Evolutionary conservation across 306 rosid species (phyloP), one percentile per base, ranked within the genome.

Genomic region (Cucurbita argyrosperma): DNA sequence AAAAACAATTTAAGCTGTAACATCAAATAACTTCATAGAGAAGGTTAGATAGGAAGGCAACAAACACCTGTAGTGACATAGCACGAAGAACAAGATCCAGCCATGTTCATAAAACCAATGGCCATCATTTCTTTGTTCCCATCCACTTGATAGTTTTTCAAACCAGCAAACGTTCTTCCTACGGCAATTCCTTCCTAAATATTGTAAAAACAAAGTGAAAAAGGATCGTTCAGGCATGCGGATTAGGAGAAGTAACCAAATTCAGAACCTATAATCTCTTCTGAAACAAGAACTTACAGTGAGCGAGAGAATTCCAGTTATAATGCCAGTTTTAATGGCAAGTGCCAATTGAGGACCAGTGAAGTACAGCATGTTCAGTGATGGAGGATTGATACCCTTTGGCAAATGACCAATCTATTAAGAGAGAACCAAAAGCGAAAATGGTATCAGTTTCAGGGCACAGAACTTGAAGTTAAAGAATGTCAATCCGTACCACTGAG

Each of bases 91-190:
- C 93, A 95, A 80, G 89, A 90, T 35, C 99, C 99, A 72, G 93
- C 92, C 5, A 95, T 84, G 88, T 91, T 95, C 99, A 88, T 91
- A n/a, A 95, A 51, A 62, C 97, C 99, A 75, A 95, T 89, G 43
- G 97, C 99, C 87, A 91, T 89, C 99, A 95, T 91, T 86, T 95
- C 99, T 83, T 95, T 95, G 88, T 95, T 95, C 78, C 97, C 99
- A 81, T 95, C 99, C 37, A 91, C 97, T 80, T 95, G 99, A 87
- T 95, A 95, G 87, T 89, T 95, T 69, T 84, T 82, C 73, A 95
- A 76, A 53, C 93, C 79, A 26, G 96, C 97, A 83, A 95, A 91
- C 70, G 99, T 95, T 84, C 99, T 89, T 80, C 99, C 99, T 1
- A 91, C 99, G 10, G 99, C 99, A 78, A 95, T 76, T 53, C 99